phyloP scores from a whole-genome alignment of 2,329 filamentous ascomycete genomes.

The Ophidiomyces ophidiicola region DNA sequence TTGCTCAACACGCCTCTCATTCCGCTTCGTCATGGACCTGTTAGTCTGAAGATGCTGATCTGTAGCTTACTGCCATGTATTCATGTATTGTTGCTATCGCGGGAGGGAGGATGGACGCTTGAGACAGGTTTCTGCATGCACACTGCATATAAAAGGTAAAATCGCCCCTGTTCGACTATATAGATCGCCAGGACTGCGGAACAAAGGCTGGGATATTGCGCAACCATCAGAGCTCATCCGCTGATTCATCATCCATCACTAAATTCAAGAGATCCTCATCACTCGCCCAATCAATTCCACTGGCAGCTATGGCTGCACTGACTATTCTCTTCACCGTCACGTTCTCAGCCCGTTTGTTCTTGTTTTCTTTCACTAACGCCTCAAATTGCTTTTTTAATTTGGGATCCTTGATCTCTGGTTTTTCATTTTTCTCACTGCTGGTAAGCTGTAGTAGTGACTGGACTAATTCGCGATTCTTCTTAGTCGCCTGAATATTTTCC shows the following conservation, averaged over 20 bases:
- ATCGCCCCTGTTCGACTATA: too few relatives aligned
- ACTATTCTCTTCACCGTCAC: constrained; percentile 64
- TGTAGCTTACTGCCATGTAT: too few relatives aligned
- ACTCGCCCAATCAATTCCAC: constrained; percentile 68
- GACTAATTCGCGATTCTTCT: constrained; percentile 52
- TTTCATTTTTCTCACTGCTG: constrained; percentile 41
- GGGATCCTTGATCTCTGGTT: constrained; percentile 43
- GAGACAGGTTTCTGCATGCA: too few relatives aligned
- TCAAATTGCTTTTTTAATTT: constrained; percentile 45
- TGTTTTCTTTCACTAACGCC: constrained; percentile 47
- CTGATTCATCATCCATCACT: constrained; percentile 49
- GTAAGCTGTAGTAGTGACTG: constrained; percentile 52
- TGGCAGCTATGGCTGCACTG: constrained; percentile 67
- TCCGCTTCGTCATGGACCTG: too few relatives aligned
- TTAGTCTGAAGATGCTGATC: too few relatives aligned
- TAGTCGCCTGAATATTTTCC: constrained; percentile 45
- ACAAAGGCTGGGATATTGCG: too few relatives aligned
- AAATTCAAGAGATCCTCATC: constrained; percentile 56
- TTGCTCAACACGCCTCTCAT: too few relatives aligned
- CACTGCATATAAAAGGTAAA: too few relatives aligned
- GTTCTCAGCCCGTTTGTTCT: constrained; percentile 53
- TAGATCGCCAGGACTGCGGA: too few relatives aligned
- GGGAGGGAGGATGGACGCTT: too few relatives aligned
- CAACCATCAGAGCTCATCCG: constrained; percentile 12
- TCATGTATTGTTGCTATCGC: too few relatives aligned